Percentiles rank a stretch among this genome's conserved stretches.
Conservation (phyloP, 2,329 filamentous ascomycete species). For the Ascochyta rabiei region DNA sequence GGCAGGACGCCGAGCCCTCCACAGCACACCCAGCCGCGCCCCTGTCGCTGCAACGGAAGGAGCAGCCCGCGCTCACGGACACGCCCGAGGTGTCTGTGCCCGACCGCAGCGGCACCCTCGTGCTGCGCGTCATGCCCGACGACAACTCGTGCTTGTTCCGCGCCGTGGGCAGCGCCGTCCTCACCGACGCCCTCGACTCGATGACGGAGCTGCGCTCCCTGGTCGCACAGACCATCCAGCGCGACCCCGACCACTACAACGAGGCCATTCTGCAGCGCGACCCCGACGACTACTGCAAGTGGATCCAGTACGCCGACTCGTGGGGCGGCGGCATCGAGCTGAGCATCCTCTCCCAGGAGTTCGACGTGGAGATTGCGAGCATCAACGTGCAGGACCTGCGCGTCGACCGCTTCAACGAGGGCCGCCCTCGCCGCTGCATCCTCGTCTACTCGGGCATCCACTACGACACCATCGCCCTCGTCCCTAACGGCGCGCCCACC, state of each 20-base stretch:
- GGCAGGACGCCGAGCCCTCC: conserved; percentile 14
- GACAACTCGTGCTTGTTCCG: conserved; percentile 96
- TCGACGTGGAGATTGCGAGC: conserved; percentile 82
- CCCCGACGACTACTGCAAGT: conserved; percentile 77
- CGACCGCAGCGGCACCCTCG: conserved; percentile 62
- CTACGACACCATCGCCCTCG: conserved; percentile 87
- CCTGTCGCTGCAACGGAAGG: conserved; percentile 52
- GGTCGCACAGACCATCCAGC: conserved; percentile 78
- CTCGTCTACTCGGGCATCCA: conserved; percentile 92
- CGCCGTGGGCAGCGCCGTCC: conserved; percentile 81
- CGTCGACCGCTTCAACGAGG: conserved; percentile 80
- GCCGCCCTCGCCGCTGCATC: conserved; percentile 68
- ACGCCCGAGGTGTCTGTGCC: conserved; percentile 67
- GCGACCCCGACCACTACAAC: conserved; percentile 73
- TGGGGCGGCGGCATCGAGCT: conserved; percentile 96
- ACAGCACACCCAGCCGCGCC: conserved; percentile 35
- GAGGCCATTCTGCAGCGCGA: conserved; percentile 75
- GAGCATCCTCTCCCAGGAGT: conserved; percentile 81
- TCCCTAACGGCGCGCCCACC: conserved; percentile 61
- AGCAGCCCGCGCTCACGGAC: conserved; percentile 57
- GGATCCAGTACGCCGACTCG: conserved; percentile 78
- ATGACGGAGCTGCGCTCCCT: conserved; percentile 77
- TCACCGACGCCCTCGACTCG: conserved; percentile 65
- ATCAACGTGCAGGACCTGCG: conserved; percentile 76
- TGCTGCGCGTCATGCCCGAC: conserved; percentile 93